Conservation (phyloP, 2,329 filamentous ascomycete species). For the Colletotrichum graminicola region DNA sequence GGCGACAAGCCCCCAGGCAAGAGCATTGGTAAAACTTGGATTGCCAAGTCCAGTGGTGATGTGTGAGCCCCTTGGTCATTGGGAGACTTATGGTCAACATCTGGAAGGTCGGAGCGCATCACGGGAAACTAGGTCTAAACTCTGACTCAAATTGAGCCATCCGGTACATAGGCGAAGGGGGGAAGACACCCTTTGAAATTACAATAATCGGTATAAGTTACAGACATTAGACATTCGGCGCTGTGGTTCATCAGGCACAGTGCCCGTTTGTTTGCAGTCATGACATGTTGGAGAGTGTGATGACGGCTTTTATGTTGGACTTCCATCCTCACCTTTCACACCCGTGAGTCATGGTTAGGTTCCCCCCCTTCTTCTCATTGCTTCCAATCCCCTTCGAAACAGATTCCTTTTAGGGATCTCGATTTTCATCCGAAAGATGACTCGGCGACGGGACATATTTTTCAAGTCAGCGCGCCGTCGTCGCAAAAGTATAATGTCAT, state of each 20-base stretch:
- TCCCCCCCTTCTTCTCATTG: not conserved
- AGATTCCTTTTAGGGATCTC: not conserved
- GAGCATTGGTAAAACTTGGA: not conserved
- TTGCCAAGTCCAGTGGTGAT: not conserved
- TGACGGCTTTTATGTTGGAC: not conserved
- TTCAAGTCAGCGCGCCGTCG: conserved; percentile 8
- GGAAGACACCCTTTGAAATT: not conserved
- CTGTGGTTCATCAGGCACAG: conserved; percentile 17
- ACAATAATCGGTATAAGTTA: not conserved
- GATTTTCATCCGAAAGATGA: conserved; percentile 16
- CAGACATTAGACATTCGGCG: not conserved
- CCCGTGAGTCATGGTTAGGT: conserved; percentile 4
- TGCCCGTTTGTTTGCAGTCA: conserved; percentile 4
- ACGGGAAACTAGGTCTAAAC: not conserved
- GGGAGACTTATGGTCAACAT: not conserved
- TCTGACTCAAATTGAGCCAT: conserved; percentile 1
- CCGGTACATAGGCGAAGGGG: not conserved
- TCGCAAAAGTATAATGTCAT: conserved; percentile 13
- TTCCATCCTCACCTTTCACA: conserved; percentile 1
- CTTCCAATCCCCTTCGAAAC: not conserved
- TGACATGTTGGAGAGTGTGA: conserved; percentile 20
- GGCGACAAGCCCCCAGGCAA: not conserved
- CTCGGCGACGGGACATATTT: not conserved
- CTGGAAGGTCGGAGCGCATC: not conserved
- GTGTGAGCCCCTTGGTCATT: too few relatives aligned